Base-by-base conservation (phyloP, 2,329 filamentous ascomycete genomes). In the Colletotrichum sp. region DNA sequence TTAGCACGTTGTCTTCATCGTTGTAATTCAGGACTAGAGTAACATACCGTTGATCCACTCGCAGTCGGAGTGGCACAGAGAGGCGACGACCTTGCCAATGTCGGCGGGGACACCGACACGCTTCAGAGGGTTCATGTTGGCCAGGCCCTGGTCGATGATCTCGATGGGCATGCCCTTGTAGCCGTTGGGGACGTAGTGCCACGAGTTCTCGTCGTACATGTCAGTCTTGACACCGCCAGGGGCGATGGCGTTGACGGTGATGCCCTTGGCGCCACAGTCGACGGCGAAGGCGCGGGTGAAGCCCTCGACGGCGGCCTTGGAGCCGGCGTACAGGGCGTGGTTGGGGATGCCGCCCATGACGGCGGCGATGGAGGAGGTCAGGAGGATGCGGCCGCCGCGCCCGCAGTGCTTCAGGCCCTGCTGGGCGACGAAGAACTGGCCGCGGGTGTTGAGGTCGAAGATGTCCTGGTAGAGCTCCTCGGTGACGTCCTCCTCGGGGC, bases 401-500 rank as follows among this genome's bases (percentile, higher is more conserved):
- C 93, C 89, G 78, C 95, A 90, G 85, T 95, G 88, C 86, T 93
- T 93, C 85, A 94, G 93, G 8, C 91, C 94, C 74, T 94, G 92
- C 86, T 95, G 93, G 24, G 93, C 94, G 69, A 95, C 93, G 84
- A 95, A 95, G 88, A 95, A 95, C 85, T 95, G 93, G 63, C 92
- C 93, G 55, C 92, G 89, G 76, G 91, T 89, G 87, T 95, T 95
- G 80, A 95, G 88, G 87, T 92, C 91, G 87, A 95, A 94, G 79
- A 94, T 92, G 79, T 92, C 89, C 85, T 94, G 92, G 85, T 92
- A 95, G 79, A 94, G 92, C 86, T 93, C 93, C 82, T 92, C 90
- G 6, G 91, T 90, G 44, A 95, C 92, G 78, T 94, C 92, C 81
- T 92, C 90, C 79, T 93, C 92, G 83, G 92, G 90, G 82, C 93